Evolutionary conservation across 1,139 yeast species (phyloP).

Genomic region (Nakaseomyces glabratus): DNA sequence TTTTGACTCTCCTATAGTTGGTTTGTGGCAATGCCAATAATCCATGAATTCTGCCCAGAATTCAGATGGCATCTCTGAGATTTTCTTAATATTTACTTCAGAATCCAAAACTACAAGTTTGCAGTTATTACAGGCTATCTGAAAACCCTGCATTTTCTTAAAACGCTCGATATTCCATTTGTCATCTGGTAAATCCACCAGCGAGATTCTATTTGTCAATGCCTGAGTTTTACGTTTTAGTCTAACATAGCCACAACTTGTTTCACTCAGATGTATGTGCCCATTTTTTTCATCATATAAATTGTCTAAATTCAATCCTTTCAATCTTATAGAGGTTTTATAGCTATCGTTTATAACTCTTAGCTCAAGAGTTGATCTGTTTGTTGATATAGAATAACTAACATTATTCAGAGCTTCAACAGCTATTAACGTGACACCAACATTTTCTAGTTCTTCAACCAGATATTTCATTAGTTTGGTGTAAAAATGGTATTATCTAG

Average conservation of each 20-base stretch:
- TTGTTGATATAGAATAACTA: too few relatives aligned
- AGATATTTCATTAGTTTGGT: constrained; percentile 17
- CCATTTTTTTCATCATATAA: too few relatives aligned
- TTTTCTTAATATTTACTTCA: constrained; percentile 16
- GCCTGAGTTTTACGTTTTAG: too few relatives aligned
- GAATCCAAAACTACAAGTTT: constrained; percentile 10
- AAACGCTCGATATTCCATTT: not conserved
- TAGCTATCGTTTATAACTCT: too few relatives aligned
- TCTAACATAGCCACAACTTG: too few relatives aligned
- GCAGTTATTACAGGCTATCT: constrained; percentile 18
- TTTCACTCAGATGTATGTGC: too few relatives aligned
- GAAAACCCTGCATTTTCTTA: constrained; percentile 1
- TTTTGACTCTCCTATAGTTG: constrained; percentile 33
- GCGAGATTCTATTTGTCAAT: not conserved
- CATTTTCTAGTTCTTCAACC: constrained; percentile 32
- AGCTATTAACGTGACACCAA: constrained; percentile 13
- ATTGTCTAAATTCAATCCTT: too few relatives aligned
- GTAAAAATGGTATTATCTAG: not conserved
- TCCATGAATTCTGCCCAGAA: constrained; percentile 95
- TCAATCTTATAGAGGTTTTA: too few relatives aligned
- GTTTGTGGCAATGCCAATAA: constrained; percentile 97
- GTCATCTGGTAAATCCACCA: constrained; percentile 3
- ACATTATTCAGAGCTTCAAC: too few relatives aligned
- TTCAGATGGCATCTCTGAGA: constrained; percentile 79
- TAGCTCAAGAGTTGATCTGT: too few relatives aligned